These are phyloP conservation scores for Phalaenopsis equestris DNA, from an alignment of 106 monocot genomes.

Conservation along the genomic window DNA sequence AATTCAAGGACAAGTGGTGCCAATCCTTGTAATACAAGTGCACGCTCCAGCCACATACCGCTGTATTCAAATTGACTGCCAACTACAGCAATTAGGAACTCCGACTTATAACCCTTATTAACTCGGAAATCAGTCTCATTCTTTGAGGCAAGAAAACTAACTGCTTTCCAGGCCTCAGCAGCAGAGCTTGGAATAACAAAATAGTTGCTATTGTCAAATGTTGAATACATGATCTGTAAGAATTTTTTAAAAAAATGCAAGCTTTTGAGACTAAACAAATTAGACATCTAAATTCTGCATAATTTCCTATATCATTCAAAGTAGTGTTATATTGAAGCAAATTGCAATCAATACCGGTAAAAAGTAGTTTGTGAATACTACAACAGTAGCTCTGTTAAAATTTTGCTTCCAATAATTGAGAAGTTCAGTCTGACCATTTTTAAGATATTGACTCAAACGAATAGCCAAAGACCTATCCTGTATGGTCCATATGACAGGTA, in stretches of 20 bases:
- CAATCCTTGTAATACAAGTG: constrained; percentile 71
- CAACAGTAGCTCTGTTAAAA: constrained; percentile 68
- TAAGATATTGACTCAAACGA: constrained; percentile 46
- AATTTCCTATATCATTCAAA: background rate
- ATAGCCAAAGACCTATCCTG: constrained; percentile 58
- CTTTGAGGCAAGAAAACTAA: constrained; percentile 9
- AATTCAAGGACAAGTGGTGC: constrained; percentile 39
- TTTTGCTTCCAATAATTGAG: constrained; percentile 72
- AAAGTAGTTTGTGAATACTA: constrained; percentile 68
- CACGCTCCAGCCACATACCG: constrained; percentile 69
- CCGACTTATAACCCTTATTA: constrained; percentile 37
- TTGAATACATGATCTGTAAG: constrained; percentile 79
- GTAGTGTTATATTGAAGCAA: background rate
- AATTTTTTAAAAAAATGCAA: background rate
- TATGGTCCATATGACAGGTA: constrained; percentile 86
- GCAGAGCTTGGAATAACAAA: constrained; percentile 82
- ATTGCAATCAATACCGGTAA: constrained; percentile 53
- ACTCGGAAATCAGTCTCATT: constrained; percentile 23
- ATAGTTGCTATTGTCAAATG: constrained; percentile 75
- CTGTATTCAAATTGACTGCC: constrained; percentile 89
- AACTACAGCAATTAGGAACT: constrained; percentile 71
- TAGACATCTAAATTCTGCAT: constrained; percentile 1
- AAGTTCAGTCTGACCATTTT: constrained; percentile 43
- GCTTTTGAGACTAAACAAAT: background rate
- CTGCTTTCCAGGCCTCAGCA: constrained; percentile 59